phyloP scores from a whole-genome alignment of 257 asterid species.

The Solanum virginianum region DNA sequence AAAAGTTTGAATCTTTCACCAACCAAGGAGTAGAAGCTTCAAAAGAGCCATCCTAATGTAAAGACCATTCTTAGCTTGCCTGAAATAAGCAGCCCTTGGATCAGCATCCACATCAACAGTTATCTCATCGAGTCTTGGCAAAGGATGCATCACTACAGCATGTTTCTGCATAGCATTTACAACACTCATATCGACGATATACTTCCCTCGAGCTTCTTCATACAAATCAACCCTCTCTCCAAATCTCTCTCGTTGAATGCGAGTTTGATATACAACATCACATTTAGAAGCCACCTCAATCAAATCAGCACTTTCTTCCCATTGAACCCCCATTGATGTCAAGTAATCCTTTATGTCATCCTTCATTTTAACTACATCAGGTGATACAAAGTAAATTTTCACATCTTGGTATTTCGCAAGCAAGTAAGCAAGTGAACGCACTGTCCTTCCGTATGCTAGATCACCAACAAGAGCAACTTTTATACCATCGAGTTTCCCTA shows the following conservation, averaged over 20 bases:
- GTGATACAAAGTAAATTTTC: slow-evolving; percentile 79
- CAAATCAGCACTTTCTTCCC: slow-evolving; percentile 86
- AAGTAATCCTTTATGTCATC: slow-evolving; percentile 82
- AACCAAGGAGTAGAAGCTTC: slow-evolving; percentile 81
- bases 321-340: slow-evolving; percentile 65
- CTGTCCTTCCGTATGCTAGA: slow-evolving; percentile 93
- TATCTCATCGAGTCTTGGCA: slow-evolving; percentile 95
- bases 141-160: slow-evolving; percentile 90
- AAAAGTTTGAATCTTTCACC: slow-evolving; percentile 21
- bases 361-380: slow-evolving; percentile 91
- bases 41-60: slow-evolving; percentile 78
- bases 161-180: slow-evolving; percentile 73
- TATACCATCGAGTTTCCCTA: slow-evolving; percentile 82
- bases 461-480: slow-evolving; percentile 92
- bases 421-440: slow-evolving; percentile 84
- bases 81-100: slow-evolving; percentile 76
- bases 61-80: slow-evolving; percentile 84
- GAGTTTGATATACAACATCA: slow-evolving; percentile 78
- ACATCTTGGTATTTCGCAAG: slow-evolving; percentile 67
- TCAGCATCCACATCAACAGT: slow-evolving; percentile 70
- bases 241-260: slow-evolving; percentile 72
- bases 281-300: slow-evolving; percentile 85
- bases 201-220: slow-evolving; percentile 84
- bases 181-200: slow-evolving; percentile 48
- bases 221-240: slow-evolving; percentile 71